Evolutionary conservation across 108 stramenopile genomes (phyloP).

Genomic region (Nannochloropsis salina): DNA sequence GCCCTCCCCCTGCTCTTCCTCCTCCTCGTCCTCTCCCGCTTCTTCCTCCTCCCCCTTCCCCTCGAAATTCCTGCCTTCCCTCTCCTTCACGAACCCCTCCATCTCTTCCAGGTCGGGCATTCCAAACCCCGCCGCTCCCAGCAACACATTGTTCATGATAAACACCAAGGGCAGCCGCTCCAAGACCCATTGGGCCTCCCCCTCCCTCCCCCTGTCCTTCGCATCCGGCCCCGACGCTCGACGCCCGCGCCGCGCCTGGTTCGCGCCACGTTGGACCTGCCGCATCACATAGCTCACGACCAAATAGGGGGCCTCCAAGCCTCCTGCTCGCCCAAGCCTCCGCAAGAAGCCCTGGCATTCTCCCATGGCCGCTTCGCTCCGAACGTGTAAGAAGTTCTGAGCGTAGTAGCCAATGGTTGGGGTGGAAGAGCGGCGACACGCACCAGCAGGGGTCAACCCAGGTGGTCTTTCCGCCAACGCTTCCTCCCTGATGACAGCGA

Average conservation of each 20-base stretch:
- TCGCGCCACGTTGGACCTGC: neutral
- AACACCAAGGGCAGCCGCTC: neutral
- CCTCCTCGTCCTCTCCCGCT: neutral
- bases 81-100: too few species aligned
- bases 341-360: neutral
- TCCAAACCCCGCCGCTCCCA: neutral
- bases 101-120: too few species aligned
- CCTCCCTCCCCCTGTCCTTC: neutral
- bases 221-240: neutral
- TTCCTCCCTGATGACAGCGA: neutral
- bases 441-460: neutral
- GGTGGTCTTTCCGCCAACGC: neutral
- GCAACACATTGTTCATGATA: neutral
- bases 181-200: neutral
- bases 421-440: neutral
- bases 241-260: neutral
- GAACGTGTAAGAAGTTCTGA: neutral
- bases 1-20: neutral
- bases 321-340: neutral
- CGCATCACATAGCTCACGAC: conserved; percentile 3
- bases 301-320: neutral
- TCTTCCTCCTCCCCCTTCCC: neutral
- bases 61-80: too few species aligned
- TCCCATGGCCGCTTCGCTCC: neutral
- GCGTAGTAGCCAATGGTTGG: neutral